These are phyloP conservation scores for Neurospora sp. DNA, from an alignment of 495 filamentous ascomycete species.

Conservation along the genomic window DNA sequence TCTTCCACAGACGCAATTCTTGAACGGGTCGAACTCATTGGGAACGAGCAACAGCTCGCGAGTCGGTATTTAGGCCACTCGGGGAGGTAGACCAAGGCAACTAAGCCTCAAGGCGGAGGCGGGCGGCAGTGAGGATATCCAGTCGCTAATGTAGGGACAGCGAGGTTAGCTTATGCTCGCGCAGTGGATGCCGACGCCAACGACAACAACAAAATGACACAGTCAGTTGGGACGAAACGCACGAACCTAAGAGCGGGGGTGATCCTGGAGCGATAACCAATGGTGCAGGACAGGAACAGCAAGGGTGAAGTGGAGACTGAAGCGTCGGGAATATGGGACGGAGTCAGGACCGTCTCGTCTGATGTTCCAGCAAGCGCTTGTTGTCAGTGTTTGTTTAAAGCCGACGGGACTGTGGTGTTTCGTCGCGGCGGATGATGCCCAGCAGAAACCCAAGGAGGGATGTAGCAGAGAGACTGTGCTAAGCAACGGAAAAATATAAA, in stretches of 20 bases:
- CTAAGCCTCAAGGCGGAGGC: slow-evolving; percentile 19
- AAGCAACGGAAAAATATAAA: slow-evolving; percentile 7
- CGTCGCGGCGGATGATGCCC: slow-evolving; percentile 13
- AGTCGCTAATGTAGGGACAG: slow-evolving; percentile 2
- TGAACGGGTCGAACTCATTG: slow-evolving; percentile 18
- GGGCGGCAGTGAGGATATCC: slow-evolving; percentile 12
- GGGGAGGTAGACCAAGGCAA: slow-evolving; percentile 10
- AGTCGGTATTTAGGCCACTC: slow-evolving; percentile 6
- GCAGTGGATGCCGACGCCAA: not conserved
- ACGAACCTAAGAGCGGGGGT: not conserved
- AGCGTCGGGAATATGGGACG: not conserved
- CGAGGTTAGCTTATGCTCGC: not conserved
- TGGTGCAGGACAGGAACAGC: not conserved
- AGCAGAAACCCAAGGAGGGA: slow-evolving; percentile 15
- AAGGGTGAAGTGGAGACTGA: not conserved
- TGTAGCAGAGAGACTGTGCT: not conserved
- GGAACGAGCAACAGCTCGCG: slow-evolving; percentile 15
- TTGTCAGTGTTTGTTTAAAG: not conserved
- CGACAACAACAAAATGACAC: not conserved
- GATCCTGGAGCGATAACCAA: not conserved
- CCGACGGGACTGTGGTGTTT: slow-evolving; percentile 1
- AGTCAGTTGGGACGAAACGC: not conserved
- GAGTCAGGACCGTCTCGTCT: not conserved
- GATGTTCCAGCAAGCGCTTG: not conserved
- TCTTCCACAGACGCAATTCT: slow-evolving; percentile 39